Conservation (phyloP, 306 rosid genomes). For the Geum urbanum region DNA sequence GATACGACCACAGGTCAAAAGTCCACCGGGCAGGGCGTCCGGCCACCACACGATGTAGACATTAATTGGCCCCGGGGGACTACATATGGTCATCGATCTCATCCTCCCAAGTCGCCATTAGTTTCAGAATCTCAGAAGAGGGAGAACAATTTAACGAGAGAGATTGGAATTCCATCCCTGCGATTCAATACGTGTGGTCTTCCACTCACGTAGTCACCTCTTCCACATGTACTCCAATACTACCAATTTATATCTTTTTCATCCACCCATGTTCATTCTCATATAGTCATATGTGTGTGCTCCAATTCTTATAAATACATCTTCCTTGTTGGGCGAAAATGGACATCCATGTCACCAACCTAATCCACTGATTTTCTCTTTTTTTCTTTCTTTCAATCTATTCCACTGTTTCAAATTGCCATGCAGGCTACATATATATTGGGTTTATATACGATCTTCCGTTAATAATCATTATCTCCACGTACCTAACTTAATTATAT, state of each 20-base stretch:
- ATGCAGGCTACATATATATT: neutral
- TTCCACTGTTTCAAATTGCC: neutral
- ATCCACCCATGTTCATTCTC: neutral
- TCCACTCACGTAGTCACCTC: conserved; percentile 22
- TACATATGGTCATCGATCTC: conserved; percentile 11
- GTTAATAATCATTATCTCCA: too few relatives aligned
- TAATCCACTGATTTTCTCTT: conserved; percentile 37
- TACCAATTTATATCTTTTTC: conserved; percentile 1
- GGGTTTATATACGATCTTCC: too few relatives aligned
- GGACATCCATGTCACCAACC: conserved; percentile 53
- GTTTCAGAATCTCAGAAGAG: neutral
- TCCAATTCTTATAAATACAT: conserved; percentile 6
- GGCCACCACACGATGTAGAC: conserved; percentile 6
- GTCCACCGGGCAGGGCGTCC: neutral
- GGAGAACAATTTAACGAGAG: neutral
- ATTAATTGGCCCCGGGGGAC: neutral
- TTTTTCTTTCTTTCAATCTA: neutral
- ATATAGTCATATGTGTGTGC: too few relatives aligned
- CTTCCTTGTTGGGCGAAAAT: conserved; percentile 13
- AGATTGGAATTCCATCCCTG: conserved; percentile 20
- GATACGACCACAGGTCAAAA: neutral
- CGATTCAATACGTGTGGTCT: conserved; percentile 33
- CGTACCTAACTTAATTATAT: too few relatives aligned
- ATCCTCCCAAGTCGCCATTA: conserved; percentile 5
- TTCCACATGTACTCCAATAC: conserved; percentile 31